phyloP scores from a whole-genome alignment of 495 filamentous ascomycete genomes.

The Letharia columbiana region DNA sequence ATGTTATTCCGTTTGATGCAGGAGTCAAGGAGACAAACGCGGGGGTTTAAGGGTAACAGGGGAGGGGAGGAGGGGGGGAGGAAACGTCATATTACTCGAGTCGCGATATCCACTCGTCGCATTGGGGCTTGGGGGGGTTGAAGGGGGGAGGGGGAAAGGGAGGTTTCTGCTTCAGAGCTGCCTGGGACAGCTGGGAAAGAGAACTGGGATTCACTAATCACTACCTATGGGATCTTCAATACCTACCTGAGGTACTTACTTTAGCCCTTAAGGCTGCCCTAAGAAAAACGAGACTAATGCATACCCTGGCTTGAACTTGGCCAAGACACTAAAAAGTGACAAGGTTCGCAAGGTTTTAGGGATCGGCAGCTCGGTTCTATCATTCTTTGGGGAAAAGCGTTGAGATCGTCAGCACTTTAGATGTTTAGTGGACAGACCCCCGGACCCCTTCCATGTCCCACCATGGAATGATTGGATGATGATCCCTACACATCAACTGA shows the following conservation, averaged over 20 bases:
- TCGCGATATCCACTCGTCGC: conserved; percentile 19
- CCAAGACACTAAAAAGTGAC: background rate
- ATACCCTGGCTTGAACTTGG: too few relatives aligned
- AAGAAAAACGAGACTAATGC: background rate
- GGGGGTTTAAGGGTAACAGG: background rate
- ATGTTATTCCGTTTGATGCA: conserved; percentile 3
- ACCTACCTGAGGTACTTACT: too few relatives aligned
- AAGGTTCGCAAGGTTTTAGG: background rate
- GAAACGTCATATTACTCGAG: conserved; percentile 17
- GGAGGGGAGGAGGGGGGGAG: background rate
- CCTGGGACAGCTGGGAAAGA: background rate
- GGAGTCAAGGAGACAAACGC: conserved; percentile 1
- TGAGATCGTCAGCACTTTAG: conserved; percentile 14
- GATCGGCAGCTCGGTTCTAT: conserved; percentile 21
- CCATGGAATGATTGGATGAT: background rate
- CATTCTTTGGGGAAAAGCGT: conserved; percentile 16
- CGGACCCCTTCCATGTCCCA: background rate
- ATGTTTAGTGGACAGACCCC: background rate
- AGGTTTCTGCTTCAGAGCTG: conserved; percentile 15
- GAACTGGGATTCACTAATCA: background rate
- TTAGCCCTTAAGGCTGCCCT: conserved; percentile 15
- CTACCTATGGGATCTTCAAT: conserved; percentile 4
- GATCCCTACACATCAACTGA: background rate
- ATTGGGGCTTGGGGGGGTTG: background rate
- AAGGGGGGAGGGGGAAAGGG: too few relatives aligned